phyloP scores from a whole-genome alignment of 208 protist species.

The Trypanosomatidae sp. region DNA sequence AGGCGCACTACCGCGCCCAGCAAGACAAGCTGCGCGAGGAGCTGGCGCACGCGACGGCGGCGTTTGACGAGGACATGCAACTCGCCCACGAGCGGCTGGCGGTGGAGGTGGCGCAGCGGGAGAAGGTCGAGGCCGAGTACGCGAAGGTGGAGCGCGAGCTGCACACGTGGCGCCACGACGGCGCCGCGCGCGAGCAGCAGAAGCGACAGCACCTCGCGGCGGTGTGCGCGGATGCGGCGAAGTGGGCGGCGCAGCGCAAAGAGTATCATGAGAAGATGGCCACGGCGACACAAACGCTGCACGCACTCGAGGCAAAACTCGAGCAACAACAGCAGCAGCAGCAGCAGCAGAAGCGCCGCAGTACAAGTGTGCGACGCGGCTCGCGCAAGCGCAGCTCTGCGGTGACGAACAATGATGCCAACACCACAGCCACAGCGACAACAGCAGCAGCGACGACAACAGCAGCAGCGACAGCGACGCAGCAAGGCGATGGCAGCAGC shows the following conservation, averaged over 20 bases:
- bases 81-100: conserved; percentile 25
- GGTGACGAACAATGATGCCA: too few relatives aligned
- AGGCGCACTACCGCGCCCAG: conserved; percentile 33
- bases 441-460: too few relatives aligned
- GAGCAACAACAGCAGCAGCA: too few relatives aligned
- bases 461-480: too few relatives aligned
- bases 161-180: conserved; percentile 35
- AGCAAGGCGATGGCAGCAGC: too few relatives aligned
- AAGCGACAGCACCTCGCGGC: conserved; percentile 23
- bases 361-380: too few relatives aligned
- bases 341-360: too few relatives aligned
- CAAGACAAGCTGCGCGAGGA: conserved; percentile 33
- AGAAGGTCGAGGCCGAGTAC: conserved; percentile 52
- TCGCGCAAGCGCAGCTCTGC: too few relatives aligned
- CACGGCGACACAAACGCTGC: too few relatives aligned
- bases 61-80: conserved; percentile 35
- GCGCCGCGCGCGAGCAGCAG: conserved; percentile 24
- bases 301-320: too few relatives aligned
- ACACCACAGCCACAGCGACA: too few relatives aligned
- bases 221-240: conserved; percentile 31
- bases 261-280: conserved; percentile 33
- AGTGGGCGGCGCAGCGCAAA: conserved; percentile 48
- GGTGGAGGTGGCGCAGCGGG: conserved; percentile 26
- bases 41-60: conserved; percentile 19
- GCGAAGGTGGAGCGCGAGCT: conserved; percentile 27